Conservation (phyloP, 352 stramenopile species). For the Pythium sp. region DNA sequence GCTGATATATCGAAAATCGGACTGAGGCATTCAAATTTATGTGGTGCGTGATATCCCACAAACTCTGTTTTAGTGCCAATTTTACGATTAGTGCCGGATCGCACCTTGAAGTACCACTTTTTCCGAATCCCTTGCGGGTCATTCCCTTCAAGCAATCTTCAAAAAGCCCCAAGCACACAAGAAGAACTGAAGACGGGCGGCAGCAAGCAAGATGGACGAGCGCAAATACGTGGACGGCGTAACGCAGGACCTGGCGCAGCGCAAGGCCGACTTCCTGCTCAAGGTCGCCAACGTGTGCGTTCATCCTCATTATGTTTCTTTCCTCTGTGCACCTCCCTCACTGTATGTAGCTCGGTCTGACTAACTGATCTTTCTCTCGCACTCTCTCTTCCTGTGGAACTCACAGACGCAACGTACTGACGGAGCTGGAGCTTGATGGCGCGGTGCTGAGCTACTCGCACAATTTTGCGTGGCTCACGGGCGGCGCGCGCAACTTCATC, state of each 20-base stretch:
- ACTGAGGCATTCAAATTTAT: not conserved
- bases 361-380: not conserved
- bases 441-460: slow-evolving; percentile 53
- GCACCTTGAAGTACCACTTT: not conserved
- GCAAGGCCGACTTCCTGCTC: slow-evolving; percentile 41
- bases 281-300: slow-evolving; percentile 53
- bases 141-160: no score
- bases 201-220: slow-evolving; percentile 34
- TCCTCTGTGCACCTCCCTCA: not conserved
- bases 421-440: slow-evolving; percentile 38
- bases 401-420: slow-evolving; percentile 40
- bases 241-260: slow-evolving; percentile 37
- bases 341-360: not conserved
- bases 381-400: not conserved
- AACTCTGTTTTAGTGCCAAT: not conserved
- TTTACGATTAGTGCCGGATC: not conserved
- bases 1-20: not conserved
- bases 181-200: not conserved
- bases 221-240: slow-evolving; percentile 59
- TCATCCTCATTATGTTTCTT: not conserved
- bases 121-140: not conserved
- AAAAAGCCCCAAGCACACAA: not conserved
- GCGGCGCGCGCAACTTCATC: slow-evolving; percentile 57
- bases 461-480: slow-evolving; percentile 73
- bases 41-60: no score